phyloP scores from a whole-genome alignment of 1,284 basidiomycete genomes.

The Ceratobasidium sp. region DNA sequence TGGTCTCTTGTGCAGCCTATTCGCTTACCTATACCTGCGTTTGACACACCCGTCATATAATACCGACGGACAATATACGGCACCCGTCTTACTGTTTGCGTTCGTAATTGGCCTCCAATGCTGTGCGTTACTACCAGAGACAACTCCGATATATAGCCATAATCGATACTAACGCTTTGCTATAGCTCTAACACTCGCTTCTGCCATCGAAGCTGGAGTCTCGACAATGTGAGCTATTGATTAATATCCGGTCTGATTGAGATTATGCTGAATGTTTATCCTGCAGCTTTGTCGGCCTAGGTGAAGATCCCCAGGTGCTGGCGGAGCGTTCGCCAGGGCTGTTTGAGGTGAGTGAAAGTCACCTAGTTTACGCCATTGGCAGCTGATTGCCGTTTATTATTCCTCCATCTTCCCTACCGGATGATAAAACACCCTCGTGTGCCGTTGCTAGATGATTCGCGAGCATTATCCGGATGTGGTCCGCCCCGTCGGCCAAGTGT shows the following conservation, averaged over 20 bases:
- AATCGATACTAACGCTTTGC: constrained; percentile 4
- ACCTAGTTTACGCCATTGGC: background rate
- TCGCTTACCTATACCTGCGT: constrained; percentile 81
- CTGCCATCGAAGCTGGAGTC: constrained; percentile 78
- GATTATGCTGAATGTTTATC: constrained; percentile 33
- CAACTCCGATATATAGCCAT: background rate
- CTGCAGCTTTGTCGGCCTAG: constrained; percentile 77
- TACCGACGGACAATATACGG: constrained; percentile 73
- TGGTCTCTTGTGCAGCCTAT: constrained; percentile 77
- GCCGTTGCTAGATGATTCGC: constrained; percentile 34
- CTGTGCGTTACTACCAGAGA: constrained; percentile 58
- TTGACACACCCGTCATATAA: constrained; percentile 78
- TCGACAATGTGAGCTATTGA: constrained; percentile 70
- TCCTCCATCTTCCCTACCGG: background rate
- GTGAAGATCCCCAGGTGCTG: constrained; percentile 79
- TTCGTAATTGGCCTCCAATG: constrained; percentile 79
- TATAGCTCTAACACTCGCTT: constrained; percentile 68
- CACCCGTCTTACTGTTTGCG: constrained; percentile 76
- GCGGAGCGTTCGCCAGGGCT: constrained; percentile 75
- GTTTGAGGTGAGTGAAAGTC: constrained; percentile 60
- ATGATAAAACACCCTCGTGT: background rate
- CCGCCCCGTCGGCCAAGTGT: constrained; percentile 26
- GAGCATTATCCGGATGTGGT: constrained; percentile 40
- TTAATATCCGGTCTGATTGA: background rate
- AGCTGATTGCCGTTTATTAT: background rate